Base-by-base conservation (phyloP, 2,329 filamentous ascomycete species). In the Nothophaeocryptopus gaeumannii region DNA sequence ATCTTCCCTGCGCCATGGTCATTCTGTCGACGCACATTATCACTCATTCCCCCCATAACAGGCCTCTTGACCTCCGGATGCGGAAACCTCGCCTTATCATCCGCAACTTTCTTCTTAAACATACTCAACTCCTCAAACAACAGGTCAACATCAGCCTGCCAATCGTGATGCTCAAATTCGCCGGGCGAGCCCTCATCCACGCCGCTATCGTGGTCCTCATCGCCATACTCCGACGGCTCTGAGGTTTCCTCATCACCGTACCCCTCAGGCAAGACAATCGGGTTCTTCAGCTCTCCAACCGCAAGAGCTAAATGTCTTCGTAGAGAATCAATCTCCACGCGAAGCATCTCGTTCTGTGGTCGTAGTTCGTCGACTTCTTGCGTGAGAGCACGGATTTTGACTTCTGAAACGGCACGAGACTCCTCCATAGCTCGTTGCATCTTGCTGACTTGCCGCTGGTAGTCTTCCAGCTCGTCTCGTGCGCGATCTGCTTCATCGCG, bases 371-470 rank as follows among this genome's bases (percentile, higher is more conserved):
- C 75, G 9, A 76, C 69, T 58, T 78, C 75, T 16, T 61, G 61
- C 0, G 69, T 86, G 46, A 99, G 74, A 56, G 86, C 89, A 59
- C 89, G 85, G 67, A 99, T 96, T 78, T 96, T 96, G 74, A 87
- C 89, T 67, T 97, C 92, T 29, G 88, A 85, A 11, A 97, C 88
- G 69, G 95, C 86, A 53, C 86, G 83, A 56, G 85, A 86, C 73
- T 99, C 93, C 69, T 97, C 91, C 91, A 96, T 96, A 70, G 95
- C 82, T 52, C 91, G 84, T 70, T 97, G 90, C 86, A 99, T 90
- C 49, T 86, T 82, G 40, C 83, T 79, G 13, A 99, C 93, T 63
- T 91, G 88, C 58, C 84, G 84, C 74, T 99, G 93, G 71, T 97
- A 99, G 69, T 96, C 90, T 63, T 97, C 93, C 16, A 99, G 76